Base-by-base conservation (phyloP, 805 yeast genomes). In the Hanseniaspora vineae region DNA sequence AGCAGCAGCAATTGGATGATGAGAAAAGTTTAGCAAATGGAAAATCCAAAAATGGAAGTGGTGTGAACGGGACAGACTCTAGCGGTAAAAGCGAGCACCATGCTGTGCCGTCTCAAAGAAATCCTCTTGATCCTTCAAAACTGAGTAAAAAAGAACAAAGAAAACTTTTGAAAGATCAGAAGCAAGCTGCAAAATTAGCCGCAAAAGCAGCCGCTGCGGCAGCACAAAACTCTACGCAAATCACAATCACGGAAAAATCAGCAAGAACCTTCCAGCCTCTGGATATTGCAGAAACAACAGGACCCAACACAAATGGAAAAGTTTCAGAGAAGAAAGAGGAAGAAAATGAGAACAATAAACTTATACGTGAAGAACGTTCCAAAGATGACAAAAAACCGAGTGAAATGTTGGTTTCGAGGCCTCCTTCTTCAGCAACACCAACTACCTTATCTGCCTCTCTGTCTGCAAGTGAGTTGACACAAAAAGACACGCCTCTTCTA, bases 141-240 rank as follows among this genome's bases (percentile, higher is more conserved):
- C 42, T 59, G 8, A 61, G 66, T 1, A 63, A 61, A 45, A 64
- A 61, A 49, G 68, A 64, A 45, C 59, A 54, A 42, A 57, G 67
- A 43, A 61, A 53, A 47, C 45, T 62, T 44, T 65, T 63, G 50
- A 58, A 66, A 48, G 68, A 64, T 31, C 65, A 65, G 9, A 64
- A 61, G 44, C 62, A 61, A 44, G 64, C 64, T 35, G 65, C 67
- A 14, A 62, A 63, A 48, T 39, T 51, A 2, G 61, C 66, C 8
- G 59, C 64, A 0, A 63, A 62, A 48, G 44, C 53, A 37, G 51
- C 61, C 8, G 51, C 50, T n/a, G 47, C 53, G 17, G 50, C 45
- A 29, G 50, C 50, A 6, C 43, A 44, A 17, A 45, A 42, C 37
- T 44, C 45, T 35, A 42, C 40, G 19, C 50, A 48, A 39, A 48